These are phyloP conservation scores for Leishmania major DNA, from an alignment of 208 protist genomes.

Conservation along the genomic window DNA sequence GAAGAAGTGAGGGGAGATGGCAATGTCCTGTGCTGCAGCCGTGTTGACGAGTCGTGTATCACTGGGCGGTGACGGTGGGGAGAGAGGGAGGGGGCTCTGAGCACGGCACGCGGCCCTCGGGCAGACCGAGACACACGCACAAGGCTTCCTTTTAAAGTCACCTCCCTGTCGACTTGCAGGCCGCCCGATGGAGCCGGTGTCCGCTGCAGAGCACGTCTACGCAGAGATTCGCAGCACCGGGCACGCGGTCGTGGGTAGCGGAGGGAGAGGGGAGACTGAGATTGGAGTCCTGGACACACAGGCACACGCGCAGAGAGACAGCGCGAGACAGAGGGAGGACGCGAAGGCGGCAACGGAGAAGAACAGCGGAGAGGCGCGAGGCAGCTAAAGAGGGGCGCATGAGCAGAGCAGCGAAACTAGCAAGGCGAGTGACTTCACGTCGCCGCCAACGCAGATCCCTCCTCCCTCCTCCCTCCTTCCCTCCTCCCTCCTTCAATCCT, in stretches of 20 bases:
- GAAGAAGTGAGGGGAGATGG: background rate
- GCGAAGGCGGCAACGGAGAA: slow-evolving; percentile 1
- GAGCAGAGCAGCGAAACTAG: background rate
- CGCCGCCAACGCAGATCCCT: background rate
- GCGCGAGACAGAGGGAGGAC: background rate
- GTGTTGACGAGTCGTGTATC: background rate
- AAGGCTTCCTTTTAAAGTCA: background rate
- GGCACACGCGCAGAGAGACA: background rate
- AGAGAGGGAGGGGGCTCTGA: background rate
- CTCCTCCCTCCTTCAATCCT: background rate
- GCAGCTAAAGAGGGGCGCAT: background rate
- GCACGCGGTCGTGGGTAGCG: background rate
- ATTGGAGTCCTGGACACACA: background rate
- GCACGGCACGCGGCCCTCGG: background rate
- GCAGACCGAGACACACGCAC: background rate
- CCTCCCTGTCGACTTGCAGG: background rate
- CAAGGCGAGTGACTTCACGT: background rate
- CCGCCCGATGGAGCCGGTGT: no score
- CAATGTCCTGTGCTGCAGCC: background rate
- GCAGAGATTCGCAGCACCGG: background rate
- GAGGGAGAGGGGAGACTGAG: background rate
- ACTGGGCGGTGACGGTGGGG: background rate
- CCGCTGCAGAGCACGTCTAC: background rate
- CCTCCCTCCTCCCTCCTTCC: background rate
- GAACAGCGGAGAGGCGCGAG: background rate